phyloP scores from a whole-genome alignment of 139 green algal species.

The Micractinium conductrix region DNA sequence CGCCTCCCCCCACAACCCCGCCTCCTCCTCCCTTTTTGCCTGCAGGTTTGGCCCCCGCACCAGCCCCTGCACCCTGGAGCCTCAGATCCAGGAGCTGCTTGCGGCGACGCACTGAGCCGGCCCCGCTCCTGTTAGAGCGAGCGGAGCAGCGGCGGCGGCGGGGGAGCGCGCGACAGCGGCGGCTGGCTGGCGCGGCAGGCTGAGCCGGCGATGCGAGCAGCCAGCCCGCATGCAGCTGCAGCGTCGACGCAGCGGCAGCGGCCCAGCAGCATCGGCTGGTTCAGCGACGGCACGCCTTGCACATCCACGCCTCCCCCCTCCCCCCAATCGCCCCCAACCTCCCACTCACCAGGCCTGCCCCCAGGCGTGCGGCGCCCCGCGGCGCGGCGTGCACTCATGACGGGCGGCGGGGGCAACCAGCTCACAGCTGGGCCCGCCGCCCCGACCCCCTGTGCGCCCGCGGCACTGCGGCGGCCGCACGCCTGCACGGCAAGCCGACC shows the following conservation, averaged over 20 bases:
- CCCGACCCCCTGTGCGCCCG: not conserved
- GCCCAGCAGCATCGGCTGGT: not conserved
- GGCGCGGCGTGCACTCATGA: not conserved
- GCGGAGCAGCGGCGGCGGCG: too few relatives aligned
- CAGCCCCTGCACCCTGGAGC: slow-evolving; percentile 29
- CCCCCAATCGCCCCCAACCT: not conserved
- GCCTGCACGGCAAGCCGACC: too few relatives aligned
- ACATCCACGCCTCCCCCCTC: not conserved
- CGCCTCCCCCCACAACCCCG: not conserved
- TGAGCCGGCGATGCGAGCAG: too few relatives aligned
- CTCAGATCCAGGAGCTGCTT: slow-evolving; percentile 39
- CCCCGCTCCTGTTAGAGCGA: slow-evolving; percentile 2
- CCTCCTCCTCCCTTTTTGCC: not conserved
- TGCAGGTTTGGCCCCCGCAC: slow-evolving; percentile 35
- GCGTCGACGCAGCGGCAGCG: too few relatives aligned
- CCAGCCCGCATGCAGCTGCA: too few relatives aligned
- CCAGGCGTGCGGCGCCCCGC: not conserved
- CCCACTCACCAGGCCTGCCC: not conserved
- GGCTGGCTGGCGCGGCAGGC: too few relatives aligned
- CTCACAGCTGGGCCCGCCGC: slow-evolving; percentile 7
- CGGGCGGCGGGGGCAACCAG: slow-evolving; percentile 9
- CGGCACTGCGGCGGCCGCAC: not conserved
- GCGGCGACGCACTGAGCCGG: too few relatives aligned
- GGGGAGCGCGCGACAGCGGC: too few relatives aligned
- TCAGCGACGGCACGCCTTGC: not conserved